These are phyloP conservation scores for Styphnolobium japonicum DNA, from an alignment of 306 rosid species.

Conservation along the genomic window DNA sequence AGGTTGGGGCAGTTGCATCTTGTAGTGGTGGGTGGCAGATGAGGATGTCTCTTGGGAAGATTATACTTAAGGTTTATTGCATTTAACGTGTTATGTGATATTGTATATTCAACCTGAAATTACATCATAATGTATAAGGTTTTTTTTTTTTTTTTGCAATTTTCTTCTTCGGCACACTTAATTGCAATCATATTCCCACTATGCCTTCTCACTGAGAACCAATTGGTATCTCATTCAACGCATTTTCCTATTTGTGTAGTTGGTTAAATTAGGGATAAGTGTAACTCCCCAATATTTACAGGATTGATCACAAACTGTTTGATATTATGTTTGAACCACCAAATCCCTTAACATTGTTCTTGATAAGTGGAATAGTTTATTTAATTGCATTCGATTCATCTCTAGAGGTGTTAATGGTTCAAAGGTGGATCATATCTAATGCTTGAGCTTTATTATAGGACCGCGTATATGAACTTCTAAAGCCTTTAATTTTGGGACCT, in stretches of 20 bases:
- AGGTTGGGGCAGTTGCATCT: conserved; percentile 70
- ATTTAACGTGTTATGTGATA: neutral
- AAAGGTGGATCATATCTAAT: conserved; percentile 19
- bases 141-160: no score
- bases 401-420: no score
- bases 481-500: conserved; percentile 67
- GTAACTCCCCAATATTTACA: no score
- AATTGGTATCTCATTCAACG: no score
- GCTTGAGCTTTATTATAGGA: conserved; percentile 56
- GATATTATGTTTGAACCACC: no score
- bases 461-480: conserved; percentile 72
- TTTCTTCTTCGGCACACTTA: neutral
- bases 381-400: no score
- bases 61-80: conserved; percentile 59
- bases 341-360: no score
- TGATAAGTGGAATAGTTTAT: no score
- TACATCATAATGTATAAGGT: neutral
- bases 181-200: neutral
- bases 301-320: no score
- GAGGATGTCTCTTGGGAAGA: conserved; percentile 81
- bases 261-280: no score
- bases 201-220: no score
- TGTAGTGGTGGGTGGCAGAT: conserved; percentile 86
- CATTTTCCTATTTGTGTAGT: no score
- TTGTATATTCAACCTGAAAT: neutral